phyloP scores from a whole-genome alignment of 148 eudicot species.

The Silene uniflora region DNA sequence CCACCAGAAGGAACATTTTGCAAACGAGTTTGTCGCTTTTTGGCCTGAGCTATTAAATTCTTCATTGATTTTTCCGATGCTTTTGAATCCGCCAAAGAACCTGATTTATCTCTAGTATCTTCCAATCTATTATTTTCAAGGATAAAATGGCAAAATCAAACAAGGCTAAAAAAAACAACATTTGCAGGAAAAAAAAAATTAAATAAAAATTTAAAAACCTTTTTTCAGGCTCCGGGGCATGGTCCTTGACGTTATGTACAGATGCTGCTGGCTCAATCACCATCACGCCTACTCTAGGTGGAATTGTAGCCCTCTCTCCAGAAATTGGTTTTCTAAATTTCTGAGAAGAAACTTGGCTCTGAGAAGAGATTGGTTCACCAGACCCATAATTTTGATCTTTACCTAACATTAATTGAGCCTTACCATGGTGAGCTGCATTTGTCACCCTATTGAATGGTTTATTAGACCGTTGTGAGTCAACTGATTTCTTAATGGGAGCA shows the following conservation, averaged over 20 bases:
- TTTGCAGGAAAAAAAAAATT: neutral
- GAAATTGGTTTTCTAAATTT: constrained; percentile 41
- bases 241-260: constrained; percentile 27
- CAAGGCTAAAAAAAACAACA: neutral
- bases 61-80: constrained; percentile 5
- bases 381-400: constrained; percentile 29
- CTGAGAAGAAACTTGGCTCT: constrained; percentile 35
- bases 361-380: constrained; percentile 37
- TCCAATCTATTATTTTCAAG: constrained; percentile 44
- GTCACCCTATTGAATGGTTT: constrained; percentile 31
- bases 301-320: constrained; percentile 44
- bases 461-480: constrained; percentile 36
- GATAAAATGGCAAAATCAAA: neutral
- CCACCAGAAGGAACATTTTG: constrained; percentile 40
- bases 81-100: constrained; percentile 17
- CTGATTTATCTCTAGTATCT: constrained; percentile 32
- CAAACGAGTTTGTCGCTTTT: constrained; percentile 53
- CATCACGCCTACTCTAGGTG: constrained; percentile 35
- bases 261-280: constrained; percentile 29
- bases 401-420: constrained; percentile 34
- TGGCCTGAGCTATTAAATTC: constrained; percentile 85
- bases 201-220: no score
- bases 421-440: constrained; percentile 33
- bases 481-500: constrained; percentile 29
- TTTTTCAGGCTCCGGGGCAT: constrained; percentile 31